Percentiles rank a stretch among this genome's conserved stretches.
Conservation (phyloP, 1,284 basidiomycete species). For the Lentinula novae-zelandiae region DNA sequence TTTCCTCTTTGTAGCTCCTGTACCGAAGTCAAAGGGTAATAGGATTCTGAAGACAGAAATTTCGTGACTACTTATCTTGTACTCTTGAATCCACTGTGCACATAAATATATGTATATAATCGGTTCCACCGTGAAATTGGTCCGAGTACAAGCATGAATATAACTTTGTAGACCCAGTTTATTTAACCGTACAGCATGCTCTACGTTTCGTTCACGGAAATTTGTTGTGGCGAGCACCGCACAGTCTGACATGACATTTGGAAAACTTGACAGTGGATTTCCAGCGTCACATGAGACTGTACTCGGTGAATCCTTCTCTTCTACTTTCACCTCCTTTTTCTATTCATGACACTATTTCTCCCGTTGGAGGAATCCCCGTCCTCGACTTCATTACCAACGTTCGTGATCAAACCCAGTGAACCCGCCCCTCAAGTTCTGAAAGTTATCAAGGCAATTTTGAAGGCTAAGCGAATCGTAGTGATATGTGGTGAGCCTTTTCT, state of each 20-base stretch:
- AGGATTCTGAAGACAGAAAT: conserved; percentile 76
- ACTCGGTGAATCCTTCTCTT: not conserved
- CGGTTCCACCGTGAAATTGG: too few species aligned
- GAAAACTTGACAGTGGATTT: not conserved
- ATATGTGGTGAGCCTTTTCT: conserved; percentile 66
- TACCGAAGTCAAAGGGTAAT: conserved; percentile 71
- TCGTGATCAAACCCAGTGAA: conserved; percentile 30
- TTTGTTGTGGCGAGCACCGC: not conserved
- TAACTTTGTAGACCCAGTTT: too few species aligned
- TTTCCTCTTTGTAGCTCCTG: conserved; percentile 53
- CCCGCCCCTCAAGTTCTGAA: conserved; percentile 41
- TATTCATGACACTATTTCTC: conserved; percentile 38
- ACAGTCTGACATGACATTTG: not conserved
- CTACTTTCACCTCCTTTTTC: not conserved
- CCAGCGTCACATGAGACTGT: not conserved
- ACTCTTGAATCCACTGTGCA: too few species aligned
- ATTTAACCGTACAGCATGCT: not conserved
- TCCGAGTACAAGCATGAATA: too few species aligned
- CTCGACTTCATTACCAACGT: conserved; percentile 31
- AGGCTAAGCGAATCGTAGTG: conserved; percentile 80
- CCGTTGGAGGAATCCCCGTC: conserved; percentile 32
- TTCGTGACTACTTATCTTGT: not conserved
- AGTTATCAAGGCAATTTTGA: conserved; percentile 63
- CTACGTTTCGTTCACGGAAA: not conserved
- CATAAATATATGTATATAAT: too few species aligned